Evolutionary conservation across 352 stramenopile species (phyloP), one percentile per base, ranked within the genome.

Genomic region (Pythium diclinum): DNA sequence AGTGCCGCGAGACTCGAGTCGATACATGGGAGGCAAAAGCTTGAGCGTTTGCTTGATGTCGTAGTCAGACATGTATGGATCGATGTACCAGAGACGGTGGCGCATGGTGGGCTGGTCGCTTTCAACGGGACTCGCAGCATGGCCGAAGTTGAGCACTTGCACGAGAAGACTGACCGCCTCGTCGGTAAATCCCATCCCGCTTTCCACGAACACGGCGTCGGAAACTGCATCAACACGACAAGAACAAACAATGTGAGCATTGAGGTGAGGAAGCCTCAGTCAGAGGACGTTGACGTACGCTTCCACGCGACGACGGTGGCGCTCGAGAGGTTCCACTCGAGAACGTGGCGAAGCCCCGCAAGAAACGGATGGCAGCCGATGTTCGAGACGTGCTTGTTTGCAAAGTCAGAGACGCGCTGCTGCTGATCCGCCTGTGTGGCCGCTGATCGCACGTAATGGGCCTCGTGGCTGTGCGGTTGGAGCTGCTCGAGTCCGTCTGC

Each of bases 361-460:
- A 92, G 58, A 46, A 92, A 89, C n/a, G 84, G 81, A 62, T 92
- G 84, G 21, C 66, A 82, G 25, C 78, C 84, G 34, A 92, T 72
- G 33, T 87, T 83, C 17, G 74, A 32, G 3, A 67, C 14, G 33
- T 85, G 68, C 17, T 74, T 68, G 56, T 78, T 65, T 28, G 89
- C 66, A 49, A 90, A 92, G n/a, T 60, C 60, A 10, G 77, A 69
- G 36, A 79, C 73, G 25, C 63, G 68, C 1, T 73, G 57, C 23
- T 79, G 71, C 63, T 78, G 79, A 25, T 72, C 74, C 9, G 61
- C 60, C 48, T 85, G 73, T 19, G 64, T 75, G 36, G 73, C 72
- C 1, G 51, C 60, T 13, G 61, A 68, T 13, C 83, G 74, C 48
- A 83, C 34, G 55, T 89, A 85, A 8, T 74, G 49, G 9, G 25